Conservation (phyloP, 768 basidiomycete species). For the Termitomyces sp. region DNA sequence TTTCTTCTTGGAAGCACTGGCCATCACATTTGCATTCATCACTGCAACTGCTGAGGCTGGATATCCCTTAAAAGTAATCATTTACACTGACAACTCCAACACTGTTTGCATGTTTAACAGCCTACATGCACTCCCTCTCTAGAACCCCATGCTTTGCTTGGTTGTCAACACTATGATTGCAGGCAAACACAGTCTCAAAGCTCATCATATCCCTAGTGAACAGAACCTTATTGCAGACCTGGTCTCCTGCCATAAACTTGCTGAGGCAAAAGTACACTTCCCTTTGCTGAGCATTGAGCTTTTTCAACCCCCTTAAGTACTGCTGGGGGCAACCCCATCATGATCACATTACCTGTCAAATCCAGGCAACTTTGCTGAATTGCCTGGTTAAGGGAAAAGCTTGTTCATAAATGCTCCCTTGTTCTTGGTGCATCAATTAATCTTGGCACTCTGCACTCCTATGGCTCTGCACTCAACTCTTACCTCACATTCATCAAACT, state of each 20-base stretch:
- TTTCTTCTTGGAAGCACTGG: neutral
- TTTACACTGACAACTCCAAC: neutral
- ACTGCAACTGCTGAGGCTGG: neutral
- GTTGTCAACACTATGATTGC: neutral
- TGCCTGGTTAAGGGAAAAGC: slow-evolving; percentile 24
- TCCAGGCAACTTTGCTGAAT: slow-evolving; percentile 23
- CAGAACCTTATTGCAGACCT: neutral
- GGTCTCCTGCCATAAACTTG: neutral
- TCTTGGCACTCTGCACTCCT: slow-evolving; percentile 15
- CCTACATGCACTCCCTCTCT: neutral
- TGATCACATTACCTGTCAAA: slow-evolving; percentile 8
- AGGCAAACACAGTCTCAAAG: neutral
- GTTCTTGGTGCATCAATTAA: slow-evolving; percentile 18
- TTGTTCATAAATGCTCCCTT: slow-evolving; percentile 12
- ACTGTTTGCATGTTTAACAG: neutral
- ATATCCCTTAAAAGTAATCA: neutral
- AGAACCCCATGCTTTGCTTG: neutral
- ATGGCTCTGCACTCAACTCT: slow-evolving; percentile 32
- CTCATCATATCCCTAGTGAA: neutral
- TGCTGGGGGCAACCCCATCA: slow-evolving; percentile 6
- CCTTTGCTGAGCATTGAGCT: neutral
- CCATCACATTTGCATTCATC: neutral
- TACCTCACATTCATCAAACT: too few species aligned
- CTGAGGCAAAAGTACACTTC: neutral
- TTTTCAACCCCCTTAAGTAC: slow-evolving; percentile 1